These are phyloP conservation scores for Penicillium maclennaniae DNA, from an alignment of 495 filamentous ascomycete genomes.

Conservation along the genomic window DNA sequence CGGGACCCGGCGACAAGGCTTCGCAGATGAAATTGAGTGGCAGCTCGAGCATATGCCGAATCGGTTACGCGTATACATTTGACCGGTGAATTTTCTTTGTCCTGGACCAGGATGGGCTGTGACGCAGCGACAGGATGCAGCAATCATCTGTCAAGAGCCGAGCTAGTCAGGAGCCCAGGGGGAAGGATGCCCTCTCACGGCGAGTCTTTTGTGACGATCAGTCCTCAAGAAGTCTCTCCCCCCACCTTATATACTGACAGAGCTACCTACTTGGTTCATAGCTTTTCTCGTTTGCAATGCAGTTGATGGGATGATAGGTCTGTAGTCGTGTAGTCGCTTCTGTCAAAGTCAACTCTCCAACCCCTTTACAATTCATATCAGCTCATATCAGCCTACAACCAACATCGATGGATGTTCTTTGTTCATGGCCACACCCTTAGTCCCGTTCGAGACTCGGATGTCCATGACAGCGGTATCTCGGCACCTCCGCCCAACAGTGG, in stretches of 20 bases:
- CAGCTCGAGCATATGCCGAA: not conserved
- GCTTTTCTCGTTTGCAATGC: not conserved
- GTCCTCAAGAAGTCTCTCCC: not conserved
- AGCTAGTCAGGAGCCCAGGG: not conserved
- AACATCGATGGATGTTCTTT: too few relatives aligned
- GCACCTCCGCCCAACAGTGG: not conserved
- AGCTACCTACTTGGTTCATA: not conserved
- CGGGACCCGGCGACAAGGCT: not conserved
- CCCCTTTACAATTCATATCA: too few relatives aligned
- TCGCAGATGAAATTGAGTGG: not conserved
- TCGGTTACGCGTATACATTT: conserved; percentile 10
- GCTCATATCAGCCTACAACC: not conserved
- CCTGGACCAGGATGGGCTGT: not conserved
- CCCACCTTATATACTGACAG: not conserved
- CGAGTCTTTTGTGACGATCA: not conserved
- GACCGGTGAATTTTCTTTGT: conserved; percentile 10
- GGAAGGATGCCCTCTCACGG: not conserved
- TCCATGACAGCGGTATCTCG: not conserved
- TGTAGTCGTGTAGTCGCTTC: not conserved
- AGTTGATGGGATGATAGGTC: not conserved
- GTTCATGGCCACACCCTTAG: too few relatives aligned
- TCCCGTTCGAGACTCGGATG: not conserved
- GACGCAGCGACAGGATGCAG: not conserved
- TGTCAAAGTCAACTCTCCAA: not conserved
- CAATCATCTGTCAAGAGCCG: conserved; percentile 2